phyloP scores from a whole-genome alignment of 2,329 filamentous ascomycete species.

The Exophiala xenobiotica region DNA sequence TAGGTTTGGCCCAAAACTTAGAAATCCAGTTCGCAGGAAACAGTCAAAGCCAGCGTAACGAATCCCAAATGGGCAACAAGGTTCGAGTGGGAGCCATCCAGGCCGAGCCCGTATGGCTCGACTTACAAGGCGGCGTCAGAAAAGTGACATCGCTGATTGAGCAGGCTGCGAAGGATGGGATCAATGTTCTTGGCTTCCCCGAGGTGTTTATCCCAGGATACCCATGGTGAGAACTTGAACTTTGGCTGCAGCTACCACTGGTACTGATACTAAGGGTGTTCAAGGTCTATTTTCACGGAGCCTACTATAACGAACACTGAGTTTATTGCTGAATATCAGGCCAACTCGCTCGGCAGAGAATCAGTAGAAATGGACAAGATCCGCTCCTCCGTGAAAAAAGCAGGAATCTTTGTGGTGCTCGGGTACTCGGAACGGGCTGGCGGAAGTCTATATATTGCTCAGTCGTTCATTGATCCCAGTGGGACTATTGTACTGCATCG shows the following conservation, averaged over 20 bases:
- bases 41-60: too few species aligned
- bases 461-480: slow-evolving; percentile 45
- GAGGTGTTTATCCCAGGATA: slow-evolving; percentile 37
- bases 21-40: too few species aligned
- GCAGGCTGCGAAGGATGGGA: slow-evolving; percentile 52
- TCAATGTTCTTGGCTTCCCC: slow-evolving; percentile 53
- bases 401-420: slow-evolving; percentile 43
- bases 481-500: slow-evolving; percentile 44
- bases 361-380: slow-evolving; percentile 40
- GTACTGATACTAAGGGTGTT: background rate
- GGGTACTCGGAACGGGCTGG: slow-evolving; percentile 46
- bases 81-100: too few species aligned
- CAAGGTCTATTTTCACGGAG: background rate
- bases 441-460: slow-evolving; percentile 47
- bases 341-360: background rate
- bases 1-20: too few species aligned
- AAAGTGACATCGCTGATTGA: slow-evolving; percentile 57
- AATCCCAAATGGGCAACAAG: too few species aligned
- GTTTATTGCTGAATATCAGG: background rate
- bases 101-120: slow-evolving; percentile 3
- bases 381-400: slow-evolving; percentile 35
- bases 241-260: too few species aligned
- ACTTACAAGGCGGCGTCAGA: slow-evolving; percentile 37
- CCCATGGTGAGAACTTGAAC: too few species aligned
- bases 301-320: background rate